These are phyloP conservation scores for Pyrenophora teres DNA, from an alignment of 2,329 filamentous ascomycete species.

Conservation along the genomic window DNA sequence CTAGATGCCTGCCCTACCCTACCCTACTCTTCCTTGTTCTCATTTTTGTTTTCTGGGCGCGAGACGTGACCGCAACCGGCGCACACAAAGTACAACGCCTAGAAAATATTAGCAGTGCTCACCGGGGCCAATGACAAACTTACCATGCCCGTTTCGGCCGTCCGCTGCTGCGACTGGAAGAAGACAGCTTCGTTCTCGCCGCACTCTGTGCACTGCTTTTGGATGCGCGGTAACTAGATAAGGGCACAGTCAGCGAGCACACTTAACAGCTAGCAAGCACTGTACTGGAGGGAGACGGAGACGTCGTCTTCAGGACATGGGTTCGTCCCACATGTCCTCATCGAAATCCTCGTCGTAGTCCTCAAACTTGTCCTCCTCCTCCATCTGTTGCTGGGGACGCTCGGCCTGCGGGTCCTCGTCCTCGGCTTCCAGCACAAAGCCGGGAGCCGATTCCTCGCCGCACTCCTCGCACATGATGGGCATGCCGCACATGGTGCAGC, in stretches of 20 bases:
- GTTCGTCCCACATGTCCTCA: constrained; percentile 38
- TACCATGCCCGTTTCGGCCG: constrained; percentile 97
- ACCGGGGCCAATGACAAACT: constrained; percentile 1
- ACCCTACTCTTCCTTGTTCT: constrained; percentile 10
- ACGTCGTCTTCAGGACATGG: constrained; percentile 35
- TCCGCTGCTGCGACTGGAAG: constrained; percentile 98
- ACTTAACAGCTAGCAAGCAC: constrained; percentile 45
- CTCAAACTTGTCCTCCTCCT: constrained; percentile 15
- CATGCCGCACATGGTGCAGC: constrained; percentile 64
- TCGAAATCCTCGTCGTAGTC: constrained; percentile 31
- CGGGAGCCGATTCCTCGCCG: constrained; percentile 51
- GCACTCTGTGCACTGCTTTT: constrained; percentile 84
- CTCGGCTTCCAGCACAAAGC: constrained; percentile 53
- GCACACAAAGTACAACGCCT: constrained; percentile 72
- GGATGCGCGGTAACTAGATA: constrained; percentile 84
- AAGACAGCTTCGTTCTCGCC: constrained; percentile 90
- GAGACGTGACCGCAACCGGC: constrained; percentile 92
- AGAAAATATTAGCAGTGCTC: constrained; percentile 16
- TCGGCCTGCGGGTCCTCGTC: constrained; percentile 38
- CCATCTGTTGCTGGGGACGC: constrained; percentile 23
- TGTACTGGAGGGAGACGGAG: constrained; percentile 26
- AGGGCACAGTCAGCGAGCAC: constrained; percentile 45
- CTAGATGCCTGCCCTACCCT: constrained; percentile 30
- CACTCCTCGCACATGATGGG: constrained; percentile 61
- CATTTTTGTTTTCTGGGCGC: constrained; percentile 31